phyloP scores from a whole-genome alignment of 768 basidiomycete species.

The Suillus plorans region DNA sequence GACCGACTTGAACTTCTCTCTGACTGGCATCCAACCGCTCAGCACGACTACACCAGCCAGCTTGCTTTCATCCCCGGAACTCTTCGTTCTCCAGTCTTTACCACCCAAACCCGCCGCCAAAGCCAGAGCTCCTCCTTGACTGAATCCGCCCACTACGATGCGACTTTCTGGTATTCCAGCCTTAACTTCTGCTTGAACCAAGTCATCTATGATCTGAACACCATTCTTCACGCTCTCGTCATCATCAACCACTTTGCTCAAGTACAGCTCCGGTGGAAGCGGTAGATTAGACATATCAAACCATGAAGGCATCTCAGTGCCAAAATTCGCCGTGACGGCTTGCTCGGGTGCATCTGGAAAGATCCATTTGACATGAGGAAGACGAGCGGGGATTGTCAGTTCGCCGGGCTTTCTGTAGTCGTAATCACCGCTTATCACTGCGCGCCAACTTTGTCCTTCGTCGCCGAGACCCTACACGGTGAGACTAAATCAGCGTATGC shows the following conservation, averaged over 20 bases:
- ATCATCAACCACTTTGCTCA: conserved; percentile 32
- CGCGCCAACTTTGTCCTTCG: conserved; percentile 41
- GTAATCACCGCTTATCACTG: conserved; percentile 2
- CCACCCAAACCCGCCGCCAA: conserved; percentile 48
- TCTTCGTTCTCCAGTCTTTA: conserved; percentile 15
- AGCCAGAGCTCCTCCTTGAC: conserved; percentile 47
- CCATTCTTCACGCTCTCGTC: conserved; percentile 42
- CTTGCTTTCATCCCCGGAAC: conserved; percentile 22
- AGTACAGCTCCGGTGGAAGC: neutral
- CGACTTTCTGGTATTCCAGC: conserved; percentile 39
- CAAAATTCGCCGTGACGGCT: conserved; percentile 16
- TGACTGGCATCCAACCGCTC: conserved; percentile 45
- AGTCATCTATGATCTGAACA: conserved; percentile 33
- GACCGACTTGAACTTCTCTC: conserved; percentile 40
- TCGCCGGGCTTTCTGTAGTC: conserved; percentile 1
- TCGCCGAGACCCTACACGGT: conserved; percentile 38
- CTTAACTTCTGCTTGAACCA: conserved; percentile 44
- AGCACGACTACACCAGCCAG: conserved; percentile 42
- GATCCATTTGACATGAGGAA: conserved; percentile 40
- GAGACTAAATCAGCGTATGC: conserved; percentile 19
- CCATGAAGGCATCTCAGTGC: conserved; percentile 7
- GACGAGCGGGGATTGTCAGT: conserved; percentile 35
- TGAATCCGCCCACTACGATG: conserved; percentile 50
- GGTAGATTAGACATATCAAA: conserved; percentile 7
- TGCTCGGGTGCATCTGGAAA: conserved; percentile 48